Evolutionary conservation across 345 rosid species (phyloP).

Genomic region (Bruguiera parviflora): DNA sequence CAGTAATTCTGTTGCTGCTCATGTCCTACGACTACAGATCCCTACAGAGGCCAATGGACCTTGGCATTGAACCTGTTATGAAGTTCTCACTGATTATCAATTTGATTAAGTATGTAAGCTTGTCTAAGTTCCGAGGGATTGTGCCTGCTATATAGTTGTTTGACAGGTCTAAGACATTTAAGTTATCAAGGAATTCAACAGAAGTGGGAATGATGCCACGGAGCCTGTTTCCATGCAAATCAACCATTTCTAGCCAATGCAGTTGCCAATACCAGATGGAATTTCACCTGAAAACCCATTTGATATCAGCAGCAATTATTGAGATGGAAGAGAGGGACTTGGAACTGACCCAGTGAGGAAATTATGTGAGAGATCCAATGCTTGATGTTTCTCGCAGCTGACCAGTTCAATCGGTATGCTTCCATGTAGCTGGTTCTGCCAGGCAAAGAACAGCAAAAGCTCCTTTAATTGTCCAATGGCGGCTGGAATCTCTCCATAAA

Average conservation of each 20-base stretch:
- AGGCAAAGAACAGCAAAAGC: slow-evolving; percentile 55
- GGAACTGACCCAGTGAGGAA: slow-evolving; percentile 56
- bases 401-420: slow-evolving; percentile 51
- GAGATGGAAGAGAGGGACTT: slow-evolving; percentile 50
- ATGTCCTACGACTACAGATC: slow-evolving; percentile 58
- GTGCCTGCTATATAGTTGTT: slow-evolving; percentile 39
- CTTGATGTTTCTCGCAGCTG: slow-evolving; percentile 50
- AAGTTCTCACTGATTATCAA: slow-evolving; percentile 47
- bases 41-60: slow-evolving; percentile 49
- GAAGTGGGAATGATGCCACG: slow-evolving; percentile 50
- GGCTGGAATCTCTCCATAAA: slow-evolving; percentile 54
- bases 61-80: slow-evolving; percentile 52
- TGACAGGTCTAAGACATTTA: slow-evolving; percentile 60
- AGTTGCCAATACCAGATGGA: slow-evolving; percentile 51
- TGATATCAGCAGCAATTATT: slow-evolving; percentile 53
- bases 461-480: slow-evolving; percentile 49
- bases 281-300: slow-evolving; percentile 53
- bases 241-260: slow-evolving; percentile 57
- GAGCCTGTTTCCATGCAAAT: slow-evolving; percentile 47
- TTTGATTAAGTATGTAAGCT: slow-evolving; percentile 55
- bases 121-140: slow-evolving; percentile 50
- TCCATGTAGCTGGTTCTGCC: slow-evolving; percentile 66
- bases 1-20: slow-evolving; percentile 48
- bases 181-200: slow-evolving; percentile 37
- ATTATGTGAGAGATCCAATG: slow-evolving; percentile 69